Percentiles rank a stretch among this genome's conserved stretches.
phyloP scores from a whole-genome alignment of 2,329 filamentous ascomycete species.

The Apiospora hydei region DNA sequence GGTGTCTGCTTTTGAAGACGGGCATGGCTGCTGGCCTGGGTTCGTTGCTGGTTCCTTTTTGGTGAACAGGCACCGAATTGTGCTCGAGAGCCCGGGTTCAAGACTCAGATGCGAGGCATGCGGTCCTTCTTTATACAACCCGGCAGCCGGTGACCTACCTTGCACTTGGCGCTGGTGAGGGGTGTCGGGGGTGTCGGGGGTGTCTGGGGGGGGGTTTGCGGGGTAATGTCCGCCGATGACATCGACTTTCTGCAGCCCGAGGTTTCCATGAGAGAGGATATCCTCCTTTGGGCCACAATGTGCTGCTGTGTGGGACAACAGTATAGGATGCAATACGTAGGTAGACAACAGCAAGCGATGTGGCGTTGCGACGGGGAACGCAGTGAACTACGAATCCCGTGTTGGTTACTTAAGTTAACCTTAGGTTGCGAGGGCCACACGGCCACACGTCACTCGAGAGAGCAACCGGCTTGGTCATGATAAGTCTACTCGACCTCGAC shows the following conservation, averaged over 20 bases:
- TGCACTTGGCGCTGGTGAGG: neutral
- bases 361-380: neutral
- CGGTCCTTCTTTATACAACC: neutral
- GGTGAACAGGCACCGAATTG: neutral
- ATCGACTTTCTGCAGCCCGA: constrained; percentile 1
- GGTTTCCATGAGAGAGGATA: neutral
- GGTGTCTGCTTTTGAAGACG: constrained; percentile 35
- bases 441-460: neutral
- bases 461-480: neutral
- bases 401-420: no score
- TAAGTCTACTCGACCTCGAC: no score
- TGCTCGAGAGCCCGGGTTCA: neutral
- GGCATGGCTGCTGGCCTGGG: constrained; percentile 28
- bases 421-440: neutral
- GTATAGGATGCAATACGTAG: neutral
- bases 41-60: neutral
- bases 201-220: no score
- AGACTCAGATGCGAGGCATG: neutral
- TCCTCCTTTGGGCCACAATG: neutral
- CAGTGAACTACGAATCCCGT: neutral
- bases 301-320: neutral
- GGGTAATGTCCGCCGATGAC: constrained; percentile 15
- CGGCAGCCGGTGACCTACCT: neutral
- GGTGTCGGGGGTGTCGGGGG: neutral
- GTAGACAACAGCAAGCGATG: neutral